Percentiles rank a stretch among this genome's conserved stretches.
These are phyloP conservation scores for Immersiella caudata DNA, from an alignment of 495 filamentous ascomycete species.

Conservation along the genomic window DNA sequence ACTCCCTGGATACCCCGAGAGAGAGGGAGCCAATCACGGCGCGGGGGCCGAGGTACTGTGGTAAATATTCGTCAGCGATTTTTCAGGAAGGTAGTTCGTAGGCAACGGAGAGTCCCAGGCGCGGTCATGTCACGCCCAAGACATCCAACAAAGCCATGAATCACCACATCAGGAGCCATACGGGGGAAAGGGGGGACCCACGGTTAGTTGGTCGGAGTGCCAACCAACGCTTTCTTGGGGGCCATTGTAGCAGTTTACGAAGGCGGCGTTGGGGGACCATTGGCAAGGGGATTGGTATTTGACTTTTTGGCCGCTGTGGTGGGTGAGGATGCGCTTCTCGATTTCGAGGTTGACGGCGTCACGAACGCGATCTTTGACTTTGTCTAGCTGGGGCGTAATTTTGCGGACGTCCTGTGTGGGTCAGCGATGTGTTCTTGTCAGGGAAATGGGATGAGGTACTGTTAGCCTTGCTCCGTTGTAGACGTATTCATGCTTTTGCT, in stretches of 20 bases:
- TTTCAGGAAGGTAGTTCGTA: no score
- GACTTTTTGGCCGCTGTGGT: slow-evolving; percentile 70
- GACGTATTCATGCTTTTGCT: slow-evolving; percentile 75
- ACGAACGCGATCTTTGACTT: slow-evolving; percentile 67
- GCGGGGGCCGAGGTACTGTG: slow-evolving; percentile 88
- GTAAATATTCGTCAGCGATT: no score
- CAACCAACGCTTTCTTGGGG: slow-evolving; percentile 81
- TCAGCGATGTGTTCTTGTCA: not conserved
- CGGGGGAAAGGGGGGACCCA: no score
- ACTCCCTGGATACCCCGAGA: slow-evolving; percentile 86
- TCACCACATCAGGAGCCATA: no score
- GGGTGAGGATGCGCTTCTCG: slow-evolving; percentile 60
- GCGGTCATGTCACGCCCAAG: no score
- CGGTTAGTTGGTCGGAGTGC: slow-evolving; percentile 87
- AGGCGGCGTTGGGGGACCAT: slow-evolving; percentile 87
- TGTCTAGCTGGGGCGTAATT: slow-evolving; percentile 69
- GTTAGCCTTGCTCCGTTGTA: slow-evolving; percentile 77
- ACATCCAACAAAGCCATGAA: no score
- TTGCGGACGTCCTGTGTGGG: slow-evolving; percentile 66
- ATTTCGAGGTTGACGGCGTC: slow-evolving; percentile 75
- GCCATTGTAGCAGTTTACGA: slow-evolving; percentile 91
- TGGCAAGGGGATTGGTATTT: slow-evolving; percentile 69
- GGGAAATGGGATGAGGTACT: slow-evolving; percentile 33
- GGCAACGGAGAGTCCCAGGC: no score
- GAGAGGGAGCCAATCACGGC: slow-evolving; percentile 88